Evolutionary conservation across 2,329 filamentous ascomycete species (phyloP).

Genomic region (Ophiocordyceps camponoti-rufipedis): DNA sequence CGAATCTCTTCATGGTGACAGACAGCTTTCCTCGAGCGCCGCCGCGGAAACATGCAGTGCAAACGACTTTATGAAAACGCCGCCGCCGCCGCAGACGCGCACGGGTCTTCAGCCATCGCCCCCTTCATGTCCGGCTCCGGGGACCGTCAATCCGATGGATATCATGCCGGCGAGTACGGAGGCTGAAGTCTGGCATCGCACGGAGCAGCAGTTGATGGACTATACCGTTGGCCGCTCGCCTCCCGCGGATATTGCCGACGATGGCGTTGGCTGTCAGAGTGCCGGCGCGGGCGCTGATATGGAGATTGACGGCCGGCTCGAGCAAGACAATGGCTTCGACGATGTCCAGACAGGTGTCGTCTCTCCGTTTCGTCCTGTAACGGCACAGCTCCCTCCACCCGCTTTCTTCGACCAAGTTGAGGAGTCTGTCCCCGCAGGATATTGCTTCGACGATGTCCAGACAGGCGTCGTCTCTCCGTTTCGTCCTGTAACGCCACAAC

Average conservation of each 20-base stretch:
- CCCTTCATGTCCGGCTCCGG: constrained; percentile 18
- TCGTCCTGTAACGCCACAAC: background rate
- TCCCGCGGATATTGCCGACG: background rate
- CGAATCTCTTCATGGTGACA: background rate
- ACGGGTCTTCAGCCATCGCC: constrained; percentile 10
- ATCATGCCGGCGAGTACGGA: constrained; percentile 27
- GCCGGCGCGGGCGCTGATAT: too few relatives aligned
- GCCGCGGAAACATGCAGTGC: background rate
- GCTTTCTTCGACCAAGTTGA: background rate
- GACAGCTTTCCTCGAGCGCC: background rate
- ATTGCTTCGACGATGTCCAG: background rate
- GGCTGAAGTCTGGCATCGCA: constrained; percentile 18
- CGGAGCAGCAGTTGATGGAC: constrained; percentile 15
- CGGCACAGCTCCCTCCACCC: background rate
- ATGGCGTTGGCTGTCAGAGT: background rate
- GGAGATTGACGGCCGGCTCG: too few relatives aligned
- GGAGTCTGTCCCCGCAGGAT: background rate
- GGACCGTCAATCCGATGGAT: constrained; percentile 34
- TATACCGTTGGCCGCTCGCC: background rate
- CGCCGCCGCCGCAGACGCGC: constrained; percentile 2
- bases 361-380: background rate
- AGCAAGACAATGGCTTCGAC: too few relatives aligned
- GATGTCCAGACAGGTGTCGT: too few relatives aligned
- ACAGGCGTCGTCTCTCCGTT: too few relatives aligned
- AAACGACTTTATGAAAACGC: background rate